Evolutionary conservation across 2,329 filamentous ascomycete species (phyloP).

Genomic region (Aureobasidium leucospermi): DNA sequence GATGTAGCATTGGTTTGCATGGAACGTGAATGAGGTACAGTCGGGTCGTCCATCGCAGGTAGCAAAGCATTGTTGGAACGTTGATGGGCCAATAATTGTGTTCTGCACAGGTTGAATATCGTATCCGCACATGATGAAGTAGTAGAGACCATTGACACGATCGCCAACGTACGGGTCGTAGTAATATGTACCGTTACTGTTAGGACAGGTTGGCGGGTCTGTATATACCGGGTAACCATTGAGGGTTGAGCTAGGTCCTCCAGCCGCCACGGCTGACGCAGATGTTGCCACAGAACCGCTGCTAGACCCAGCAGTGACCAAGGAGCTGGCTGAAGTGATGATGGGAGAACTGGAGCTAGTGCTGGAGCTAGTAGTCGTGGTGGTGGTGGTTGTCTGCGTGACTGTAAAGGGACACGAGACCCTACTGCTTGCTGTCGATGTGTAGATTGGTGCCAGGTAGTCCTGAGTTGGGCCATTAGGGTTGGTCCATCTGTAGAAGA

Average conservation of each 20-base stretch:
- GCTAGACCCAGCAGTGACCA: neutral
- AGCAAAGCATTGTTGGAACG: neutral
- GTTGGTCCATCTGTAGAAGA: constrained; percentile 22
- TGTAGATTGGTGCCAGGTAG: constrained; percentile 1
- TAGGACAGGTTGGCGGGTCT: neutral
- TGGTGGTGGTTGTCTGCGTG: neutral
- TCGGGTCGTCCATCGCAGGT: neutral
- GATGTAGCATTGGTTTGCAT: neutral
- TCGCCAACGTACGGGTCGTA: neutral
- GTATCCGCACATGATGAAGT: constrained; percentile 12
- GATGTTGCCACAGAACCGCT: neutral
- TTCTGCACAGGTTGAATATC: neutral
- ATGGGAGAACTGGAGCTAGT: neutral
- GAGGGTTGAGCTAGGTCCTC: neutral
- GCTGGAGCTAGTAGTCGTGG: neutral
- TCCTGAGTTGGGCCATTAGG: constrained; percentile 8
- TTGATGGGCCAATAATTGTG: neutral
- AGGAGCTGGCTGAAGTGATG: neutral
- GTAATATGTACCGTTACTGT: constrained; percentile 7
- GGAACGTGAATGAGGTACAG: constrained; percentile 1
- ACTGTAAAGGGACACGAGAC: too few relatives aligned
- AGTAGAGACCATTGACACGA: constrained; percentile 1
- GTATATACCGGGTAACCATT: constrained; percentile 2
- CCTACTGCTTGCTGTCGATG: neutral
- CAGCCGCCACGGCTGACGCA: neutral